Conservation (phyloP, 2,329 filamentous ascomycete species). For the Xylaria sp. region DNA sequence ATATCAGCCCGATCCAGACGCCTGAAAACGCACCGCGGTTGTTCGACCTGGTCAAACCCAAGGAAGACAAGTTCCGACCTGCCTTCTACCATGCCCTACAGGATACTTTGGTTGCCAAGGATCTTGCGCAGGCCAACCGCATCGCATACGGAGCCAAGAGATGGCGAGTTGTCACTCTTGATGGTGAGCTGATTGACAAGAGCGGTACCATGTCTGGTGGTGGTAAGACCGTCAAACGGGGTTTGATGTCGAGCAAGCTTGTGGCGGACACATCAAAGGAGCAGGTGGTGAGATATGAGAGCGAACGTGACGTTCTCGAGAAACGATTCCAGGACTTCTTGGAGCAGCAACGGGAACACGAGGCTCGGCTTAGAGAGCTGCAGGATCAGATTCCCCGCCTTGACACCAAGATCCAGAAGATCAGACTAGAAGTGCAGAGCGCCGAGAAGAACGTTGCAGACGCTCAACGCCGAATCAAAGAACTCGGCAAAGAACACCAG, state of each 20-base stretch:
- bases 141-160: slow-evolving; percentile 91
- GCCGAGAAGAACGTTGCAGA: slow-evolving; percentile 78
- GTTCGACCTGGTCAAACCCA: slow-evolving; percentile 87
- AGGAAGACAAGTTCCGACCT: slow-evolving; percentile 78
- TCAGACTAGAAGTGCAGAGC: slow-evolving; percentile 82
- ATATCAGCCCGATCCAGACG: slow-evolving; percentile 75
- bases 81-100: slow-evolving; percentile 95
- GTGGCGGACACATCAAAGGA: slow-evolving; percentile 83
- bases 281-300: slow-evolving; percentile 80
- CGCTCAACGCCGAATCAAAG: slow-evolving; percentile 76
- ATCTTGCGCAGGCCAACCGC: slow-evolving; percentile 92
- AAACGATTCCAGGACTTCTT: slow-evolving; percentile 79
- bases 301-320: slow-evolving; percentile 80
- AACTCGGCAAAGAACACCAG: slow-evolving; percentile 74
- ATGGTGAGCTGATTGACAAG: slow-evolving; percentile 93
- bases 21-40: slow-evolving; percentile 88
- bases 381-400: slow-evolving; percentile 75
- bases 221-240: slow-evolving; percentile 82
- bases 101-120: slow-evolving; percentile 87
- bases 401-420: slow-evolving; percentile 88
- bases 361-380: slow-evolving; percentile 65
- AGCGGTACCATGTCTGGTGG: slow-evolving; percentile 99
- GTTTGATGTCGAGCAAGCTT: slow-evolving; percentile 94
- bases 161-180: slow-evolving; percentile 94
- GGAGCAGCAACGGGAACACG: slow-evolving; percentile 74